Percentiles rank a stretch among this genome's conserved stretches.
Evolutionary conservation across 2,329 filamentous ascomycete species (phyloP).

Genomic region (Acephala macrosclerotiorum): DNA sequence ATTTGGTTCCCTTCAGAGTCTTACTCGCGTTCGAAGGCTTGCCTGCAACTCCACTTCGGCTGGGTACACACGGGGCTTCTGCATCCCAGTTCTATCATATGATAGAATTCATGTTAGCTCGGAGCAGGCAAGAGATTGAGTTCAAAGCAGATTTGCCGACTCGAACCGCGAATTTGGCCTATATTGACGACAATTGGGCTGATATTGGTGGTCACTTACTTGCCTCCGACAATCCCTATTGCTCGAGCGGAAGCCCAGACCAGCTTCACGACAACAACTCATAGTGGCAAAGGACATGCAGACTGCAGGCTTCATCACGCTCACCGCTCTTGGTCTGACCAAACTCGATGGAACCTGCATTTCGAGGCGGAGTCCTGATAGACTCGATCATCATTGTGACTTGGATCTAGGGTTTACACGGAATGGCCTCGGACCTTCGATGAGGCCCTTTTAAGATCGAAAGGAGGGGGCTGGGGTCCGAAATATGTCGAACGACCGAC

Average conservation of each 20-base stretch:
- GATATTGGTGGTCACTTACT: constrained; percentile 21
- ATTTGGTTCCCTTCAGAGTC: constrained; percentile 38
- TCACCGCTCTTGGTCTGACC: constrained; percentile 20
- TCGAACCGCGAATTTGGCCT: constrained; percentile 15
- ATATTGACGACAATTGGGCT: constrained; percentile 18
- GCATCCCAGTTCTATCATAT: constrained; percentile 34
- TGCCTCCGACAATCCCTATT: constrained; percentile 22
- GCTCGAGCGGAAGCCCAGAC: constrained; percentile 24
- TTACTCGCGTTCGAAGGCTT: constrained; percentile 35
- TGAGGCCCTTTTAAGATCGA: constrained; percentile 12
- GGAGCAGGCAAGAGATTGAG: constrained; percentile 18
- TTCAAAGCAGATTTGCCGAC: constrained; percentile 18
- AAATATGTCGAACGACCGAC: constrained; percentile 18
- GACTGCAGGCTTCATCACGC: constrained; percentile 35
- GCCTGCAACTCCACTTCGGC: constrained; percentile 31
- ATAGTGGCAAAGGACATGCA: constrained; percentile 36
- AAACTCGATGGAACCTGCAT: constrained; percentile 28
- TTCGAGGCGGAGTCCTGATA: constrained; percentile 29
- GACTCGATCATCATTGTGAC: constrained; percentile 18
- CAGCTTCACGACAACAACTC: constrained; percentile 22
- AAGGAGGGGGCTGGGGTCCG: constrained; percentile 27
- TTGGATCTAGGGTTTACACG: constrained; percentile 32
- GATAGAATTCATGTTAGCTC: constrained; percentile 14
- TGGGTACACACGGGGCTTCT: constrained; percentile 32
- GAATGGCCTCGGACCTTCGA: constrained; percentile 15